phyloP scores from a whole-genome alignment of 2,329 filamentous ascomycete species.

The Alternaria dauci region DNA sequence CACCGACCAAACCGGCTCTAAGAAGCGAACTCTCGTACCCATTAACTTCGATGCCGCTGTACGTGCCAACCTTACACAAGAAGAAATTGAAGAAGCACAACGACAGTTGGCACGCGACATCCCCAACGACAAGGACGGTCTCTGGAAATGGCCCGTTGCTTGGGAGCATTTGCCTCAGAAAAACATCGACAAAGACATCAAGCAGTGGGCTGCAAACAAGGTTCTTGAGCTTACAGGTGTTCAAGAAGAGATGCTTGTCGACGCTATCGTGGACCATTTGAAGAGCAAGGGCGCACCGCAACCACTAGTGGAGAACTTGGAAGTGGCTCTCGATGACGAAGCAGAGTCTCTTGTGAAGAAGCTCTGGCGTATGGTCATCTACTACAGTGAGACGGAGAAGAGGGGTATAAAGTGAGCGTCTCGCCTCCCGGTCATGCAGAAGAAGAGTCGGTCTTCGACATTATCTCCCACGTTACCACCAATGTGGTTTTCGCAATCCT shows the following conservation, averaged over 20 bases:
- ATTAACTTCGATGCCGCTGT: constrained; percentile 57
- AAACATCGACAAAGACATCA: constrained; percentile 83
- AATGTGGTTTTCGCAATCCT: neutral
- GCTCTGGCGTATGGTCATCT: constrained; percentile 97
- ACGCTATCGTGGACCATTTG: constrained; percentile 88
- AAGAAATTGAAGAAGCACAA: constrained; percentile 84
- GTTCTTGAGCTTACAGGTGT: constrained; percentile 96
- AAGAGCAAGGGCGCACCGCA: constrained; percentile 77
- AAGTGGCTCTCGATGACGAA: constrained; percentile 90
- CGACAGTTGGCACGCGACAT: constrained; percentile 88
- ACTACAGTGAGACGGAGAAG: constrained; percentile 95
- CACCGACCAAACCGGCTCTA: constrained; percentile 68
- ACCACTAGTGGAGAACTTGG: constrained; percentile 83
- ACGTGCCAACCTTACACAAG: constrained; percentile 71
- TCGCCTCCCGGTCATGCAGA: neutral
- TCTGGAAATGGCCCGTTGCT: constrained; percentile 92
- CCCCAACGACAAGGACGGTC: constrained; percentile 80
- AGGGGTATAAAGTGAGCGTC: constrained; percentile 67
- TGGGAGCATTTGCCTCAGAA: constrained; percentile 90
- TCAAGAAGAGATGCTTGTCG: constrained; percentile 93
- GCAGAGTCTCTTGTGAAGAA: constrained; percentile 94
- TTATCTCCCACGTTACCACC: neutral
- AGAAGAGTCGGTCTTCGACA: neutral
- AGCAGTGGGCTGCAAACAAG: constrained; percentile 97
- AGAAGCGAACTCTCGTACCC: constrained; percentile 72